Evolutionary conservation across 1,284 basidiomycete species (phyloP).

Genomic region (Hymenochaete sp.): DNA sequence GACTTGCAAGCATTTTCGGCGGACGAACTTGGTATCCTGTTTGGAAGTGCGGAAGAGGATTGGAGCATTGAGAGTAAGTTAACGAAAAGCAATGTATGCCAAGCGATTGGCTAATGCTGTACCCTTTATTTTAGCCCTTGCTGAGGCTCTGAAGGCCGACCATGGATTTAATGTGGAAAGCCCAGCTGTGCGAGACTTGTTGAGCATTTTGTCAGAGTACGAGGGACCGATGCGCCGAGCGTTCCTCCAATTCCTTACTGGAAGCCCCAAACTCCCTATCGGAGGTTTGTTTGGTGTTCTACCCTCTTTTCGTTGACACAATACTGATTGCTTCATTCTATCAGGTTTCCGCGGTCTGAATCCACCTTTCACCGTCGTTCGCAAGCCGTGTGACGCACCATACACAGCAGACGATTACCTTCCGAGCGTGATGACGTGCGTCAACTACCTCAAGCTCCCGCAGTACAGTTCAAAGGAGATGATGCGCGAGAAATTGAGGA

Average conservation of each 20-base stretch:
- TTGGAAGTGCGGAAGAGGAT: conserved; percentile 93
- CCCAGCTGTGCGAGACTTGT: conserved; percentile 77
- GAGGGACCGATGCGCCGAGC: conserved; percentile 68
- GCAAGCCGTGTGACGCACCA: conserved; percentile 90
- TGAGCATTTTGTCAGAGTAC: conserved; percentile 83
- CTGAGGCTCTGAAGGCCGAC: conserved; percentile 89
- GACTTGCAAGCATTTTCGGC: conserved; percentile 90
- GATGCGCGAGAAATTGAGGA: conserved; percentile 70
- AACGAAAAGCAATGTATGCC: neutral
- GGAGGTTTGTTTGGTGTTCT: conserved; percentile 51
- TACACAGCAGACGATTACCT: conserved; percentile 90
- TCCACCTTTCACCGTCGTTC: conserved; percentile 92
- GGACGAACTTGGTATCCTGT: conserved; percentile 88
- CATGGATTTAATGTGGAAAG: conserved; percentile 97
- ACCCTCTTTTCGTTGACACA: neutral
- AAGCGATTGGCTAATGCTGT: conserved; percentile 18
- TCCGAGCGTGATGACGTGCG: conserved; percentile 98
- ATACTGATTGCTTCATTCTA: conserved; percentile 9
- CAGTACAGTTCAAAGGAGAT: conserved; percentile 83
- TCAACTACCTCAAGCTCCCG: conserved; percentile 92
- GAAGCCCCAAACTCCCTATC: conserved; percentile 88
- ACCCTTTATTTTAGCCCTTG: conserved; percentile 53
- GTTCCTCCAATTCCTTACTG: conserved; percentile 96
- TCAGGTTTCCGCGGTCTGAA: conserved; percentile 91
- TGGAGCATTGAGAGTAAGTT: conserved; percentile 83